Base-by-base conservation (phyloP, 257 asterid genomes). In the Nicotiana obtusifolia region DNA sequence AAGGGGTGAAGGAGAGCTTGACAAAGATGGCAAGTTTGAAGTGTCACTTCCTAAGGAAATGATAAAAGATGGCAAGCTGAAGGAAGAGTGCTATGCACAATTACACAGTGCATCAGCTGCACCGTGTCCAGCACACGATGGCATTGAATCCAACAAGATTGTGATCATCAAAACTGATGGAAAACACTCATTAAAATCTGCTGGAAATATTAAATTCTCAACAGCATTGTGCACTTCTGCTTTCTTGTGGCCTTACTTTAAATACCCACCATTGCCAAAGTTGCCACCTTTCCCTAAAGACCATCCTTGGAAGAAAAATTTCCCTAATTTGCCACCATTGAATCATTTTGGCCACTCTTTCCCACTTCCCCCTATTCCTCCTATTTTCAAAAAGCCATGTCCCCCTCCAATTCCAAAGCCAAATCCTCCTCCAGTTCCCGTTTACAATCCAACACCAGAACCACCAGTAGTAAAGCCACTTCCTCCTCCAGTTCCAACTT, bases 41-140 rank as follows among this genome's bases (percentile, higher is more conserved):
- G 90, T 92, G 5, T 84, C 90, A 17, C 77, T 95, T 11, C 89
- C 95, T 1, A 53, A 82, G 66, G 92, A 89, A 37, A 62, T 88
- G 1, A 85, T 89, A 28, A 82, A 86, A 20, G 82, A 88, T 28
- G 95, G 91, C 16, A 83, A 90, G 10, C 89, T 92, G 37, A 91
- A 90, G 20, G 89, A 91, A 24, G 95, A 91, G 37, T 95, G 99
- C 85, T 93, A 90, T 64, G 97, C 95, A 5, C 99, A 94, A 77
- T 94, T 95, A 69, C 97, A 92, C 61, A 91, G 91, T 82, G 95
- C 95, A 1, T 86, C 92, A 5, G 84, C 93, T 2, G 64, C 82
- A 31, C 97, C 98, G 14, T 95, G 99, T 85, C 92, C 98, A 0
- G 87, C 92, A 37, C 94, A 88, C 78, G 54, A 85, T n/a, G 92